phyloP scores from a whole-genome alignment of 2,329 filamentous ascomycete species.

The Sarocladium oryzae region DNA sequence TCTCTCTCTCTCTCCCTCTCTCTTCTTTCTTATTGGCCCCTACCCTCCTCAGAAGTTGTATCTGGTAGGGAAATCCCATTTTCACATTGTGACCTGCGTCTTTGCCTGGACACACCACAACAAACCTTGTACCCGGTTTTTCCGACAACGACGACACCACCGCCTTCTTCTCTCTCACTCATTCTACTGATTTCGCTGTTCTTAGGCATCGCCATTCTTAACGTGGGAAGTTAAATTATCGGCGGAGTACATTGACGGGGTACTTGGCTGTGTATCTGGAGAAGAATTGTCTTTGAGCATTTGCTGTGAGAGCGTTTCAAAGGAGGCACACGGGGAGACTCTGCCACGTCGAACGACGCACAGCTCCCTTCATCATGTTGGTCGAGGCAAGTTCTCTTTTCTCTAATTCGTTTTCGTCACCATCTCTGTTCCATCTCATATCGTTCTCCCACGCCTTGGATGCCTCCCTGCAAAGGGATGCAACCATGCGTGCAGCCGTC shows the following conservation, averaged over 20 bases:
- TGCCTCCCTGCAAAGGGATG: not conserved
- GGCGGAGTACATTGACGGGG: not conserved
- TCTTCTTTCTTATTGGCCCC: not conserved
- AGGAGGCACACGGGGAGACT: not conserved
- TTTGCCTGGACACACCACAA: slow-evolving; percentile 1
- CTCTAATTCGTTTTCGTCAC: not conserved
- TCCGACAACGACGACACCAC: slow-evolving; percentile 1
- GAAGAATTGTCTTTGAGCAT: not conserved
- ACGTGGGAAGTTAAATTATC: not conserved
- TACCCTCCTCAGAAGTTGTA: too few species aligned
- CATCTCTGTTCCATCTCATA: not conserved
- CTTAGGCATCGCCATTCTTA: slow-evolving; percentile 1
- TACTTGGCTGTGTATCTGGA: not conserved
- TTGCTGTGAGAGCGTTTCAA: not conserved
- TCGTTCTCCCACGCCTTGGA: not conserved
- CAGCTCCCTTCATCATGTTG: slow-evolving; percentile 20
- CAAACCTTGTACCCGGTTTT: slow-evolving; percentile 8
- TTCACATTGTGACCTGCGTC: not conserved
- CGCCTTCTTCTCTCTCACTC: not conserved
- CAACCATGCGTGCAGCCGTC: not conserved
- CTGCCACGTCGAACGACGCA: not conserved
- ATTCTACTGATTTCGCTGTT: not conserved
- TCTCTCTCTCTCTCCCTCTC: not conserved
- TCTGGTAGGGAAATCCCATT: too few species aligned
- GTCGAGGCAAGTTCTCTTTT: slow-evolving; percentile 21